Base-by-base conservation (phyloP, 176 grass and related monocot genomes). In the Pharus latifolius region DNA sequence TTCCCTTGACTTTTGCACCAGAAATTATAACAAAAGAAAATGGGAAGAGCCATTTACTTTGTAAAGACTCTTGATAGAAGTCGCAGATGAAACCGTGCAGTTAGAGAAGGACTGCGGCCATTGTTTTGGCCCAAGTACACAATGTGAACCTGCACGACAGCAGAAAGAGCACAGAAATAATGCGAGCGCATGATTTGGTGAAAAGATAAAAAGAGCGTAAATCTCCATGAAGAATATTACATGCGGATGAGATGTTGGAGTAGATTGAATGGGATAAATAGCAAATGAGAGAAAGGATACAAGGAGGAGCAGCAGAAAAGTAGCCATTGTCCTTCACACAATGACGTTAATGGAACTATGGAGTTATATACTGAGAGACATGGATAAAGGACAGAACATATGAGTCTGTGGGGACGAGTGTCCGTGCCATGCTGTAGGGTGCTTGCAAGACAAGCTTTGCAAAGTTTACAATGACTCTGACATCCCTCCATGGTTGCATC, bases 391-490 rank as follows among this genome's bases (percentile, higher is more conserved):
- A 68, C 78, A 81, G 63, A 57, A 65, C 72, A 73, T 69, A 87
- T 87, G 66, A 93, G 90, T 83, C 74, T 80, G 56, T 59, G 34
- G 74, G 59, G 47, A 46, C 43, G 72, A 72, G 70, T 62, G 70
- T 49, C 62, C 40, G 7, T 41, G 69, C 30, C 76, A 74, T 80
- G 70, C 55, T 61, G 38, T 75, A 69, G 81, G 81, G 83, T 89
- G 83, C 94, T 97, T 93, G 78, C 74, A 88, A 76, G 83, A 69
- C 84, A 98, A 98, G 87, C 89, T 67, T 92, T 79, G 43, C 27
- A 80, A 91, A 92, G 78, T 33, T 26, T 70, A 76, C 28, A 76
- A 87, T 67, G 66, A 17, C 51, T 87, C 80, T 85, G 89, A 88
- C 87, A 90, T 35, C 15, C 79, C 89, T 80, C 83, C 94, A 90